Percentiles rank a stretch among this genome's conserved stretches.
phyloP scores from a whole-genome alignment of 225 moss, liverwort and hornwort genomes.

The Climacium dendroides region DNA sequence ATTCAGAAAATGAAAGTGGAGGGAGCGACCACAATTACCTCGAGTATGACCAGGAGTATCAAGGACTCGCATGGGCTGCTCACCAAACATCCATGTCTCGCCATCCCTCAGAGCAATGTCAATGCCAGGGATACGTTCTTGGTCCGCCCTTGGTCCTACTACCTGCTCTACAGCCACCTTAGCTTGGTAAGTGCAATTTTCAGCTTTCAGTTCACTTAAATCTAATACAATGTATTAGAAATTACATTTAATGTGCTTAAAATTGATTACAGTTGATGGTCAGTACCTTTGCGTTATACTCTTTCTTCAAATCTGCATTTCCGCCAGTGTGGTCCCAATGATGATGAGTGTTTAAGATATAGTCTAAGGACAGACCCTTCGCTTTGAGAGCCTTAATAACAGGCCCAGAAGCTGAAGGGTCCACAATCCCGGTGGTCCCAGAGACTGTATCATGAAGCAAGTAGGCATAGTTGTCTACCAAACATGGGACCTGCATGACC shows the following conservation, averaged over 20 bases:
- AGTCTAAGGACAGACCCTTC: conserved; percentile 57
- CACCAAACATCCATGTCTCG: conserved; percentile 89
- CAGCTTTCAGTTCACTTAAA: not conserved
- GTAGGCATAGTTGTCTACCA: conserved; percentile 91
- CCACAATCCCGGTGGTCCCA: conserved; percentile 76
- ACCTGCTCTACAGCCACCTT: conserved; percentile 47
- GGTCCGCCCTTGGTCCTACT: conserved; percentile 82
- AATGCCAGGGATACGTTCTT: conserved; percentile 86
- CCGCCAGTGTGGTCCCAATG: conserved; percentile 97
- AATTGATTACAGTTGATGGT: not conserved
- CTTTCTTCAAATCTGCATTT: conserved; percentile 69
- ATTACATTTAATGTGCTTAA: not conserved
- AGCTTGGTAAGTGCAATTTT: not conserved
- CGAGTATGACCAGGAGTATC: conserved; percentile 91
- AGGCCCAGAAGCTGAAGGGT: conserved; percentile 81
- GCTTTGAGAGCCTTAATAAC: conserved; percentile 58
- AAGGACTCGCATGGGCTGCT: conserved; percentile 66
- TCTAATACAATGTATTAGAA: not conserved
- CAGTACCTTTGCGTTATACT: conserved; percentile 72
- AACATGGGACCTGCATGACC: conserved; percentile 70
- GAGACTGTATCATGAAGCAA: conserved; percentile 70
- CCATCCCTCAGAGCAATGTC: conserved; percentile 65
- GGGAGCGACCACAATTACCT: conserved; percentile 21
- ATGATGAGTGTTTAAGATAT: conserved; percentile 89
- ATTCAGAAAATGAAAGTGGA: not conserved